Evolutionary conservation across 257 asterid species (phyloP), one percentile per base, ranked within the genome.

Genomic region (Galeopsis tetrahit): DNA sequence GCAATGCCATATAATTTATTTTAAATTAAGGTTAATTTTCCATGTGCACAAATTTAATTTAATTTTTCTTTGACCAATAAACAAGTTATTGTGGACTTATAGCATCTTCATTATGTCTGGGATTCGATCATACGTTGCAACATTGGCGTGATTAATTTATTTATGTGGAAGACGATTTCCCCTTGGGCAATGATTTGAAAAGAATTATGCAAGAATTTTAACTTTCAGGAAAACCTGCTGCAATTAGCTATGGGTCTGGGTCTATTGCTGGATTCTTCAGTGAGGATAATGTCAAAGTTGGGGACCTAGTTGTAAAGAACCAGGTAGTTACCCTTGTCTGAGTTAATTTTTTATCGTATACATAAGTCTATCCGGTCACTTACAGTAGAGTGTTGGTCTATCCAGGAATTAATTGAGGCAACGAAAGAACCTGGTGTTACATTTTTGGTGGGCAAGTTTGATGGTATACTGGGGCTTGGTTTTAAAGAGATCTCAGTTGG

Each of bases 381-480:
- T 32, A 77, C 28, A 40, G 1, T 35, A 10, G 52, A 46, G 35
- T 36, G 40, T 73, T 63, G 49, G 69, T 28, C 61, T 67, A 56
- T 13, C 56, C 85, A 93, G 98, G 97, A 82, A 65, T 91, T 93
- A 69, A 93, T 93, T 31, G 98, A 93, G 85, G 96, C 98, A 65
- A 87, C 98, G 5, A 82, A 86, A 71, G 98, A 93, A 78, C 97
- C 97, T 44, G 77, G 98, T 77, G 78, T 91, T 39, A 88, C 97
- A 32, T 93, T 91, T 85, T 68, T 93, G 83, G 97, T 89, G 63
- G 99, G 96, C 82, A 94, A 91, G 85, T 94, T 94, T 73, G 99
- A 91, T 77, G 99, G 99, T 70, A 88, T 94, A 65, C 52, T 91
- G 73, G 99, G 99, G 59, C 97, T 94, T 75, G 99, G 99, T 69